phyloP scores from a whole-genome alignment of 306 rosid species.

The Prunus mira region DNA sequence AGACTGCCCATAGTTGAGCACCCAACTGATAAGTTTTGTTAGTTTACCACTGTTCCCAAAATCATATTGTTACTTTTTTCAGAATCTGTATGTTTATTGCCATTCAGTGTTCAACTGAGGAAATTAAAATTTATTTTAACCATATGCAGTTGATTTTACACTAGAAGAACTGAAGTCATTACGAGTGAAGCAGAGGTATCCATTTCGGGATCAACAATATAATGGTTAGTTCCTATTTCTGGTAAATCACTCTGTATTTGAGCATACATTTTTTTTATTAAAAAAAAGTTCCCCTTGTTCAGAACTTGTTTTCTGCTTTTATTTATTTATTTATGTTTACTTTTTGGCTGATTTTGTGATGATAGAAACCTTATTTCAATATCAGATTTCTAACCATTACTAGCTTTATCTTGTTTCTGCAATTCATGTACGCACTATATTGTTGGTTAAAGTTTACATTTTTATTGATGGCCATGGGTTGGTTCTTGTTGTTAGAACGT shows the following conservation, averaged over 20 bases:
- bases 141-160: conserved; percentile 80
- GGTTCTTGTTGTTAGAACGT: too few species aligned
- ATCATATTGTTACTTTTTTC: background rate
- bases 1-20: background rate
- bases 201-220: conserved; percentile 73
- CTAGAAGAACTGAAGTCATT: conserved; percentile 62
- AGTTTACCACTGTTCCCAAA: background rate
- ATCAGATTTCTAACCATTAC: too few species aligned
- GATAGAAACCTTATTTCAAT: too few species aligned
- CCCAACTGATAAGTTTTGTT: background rate
- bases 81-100: background rate
- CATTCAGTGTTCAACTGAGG: conserved; percentile 6
- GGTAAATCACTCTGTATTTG: background rate
- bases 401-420: too few species aligned
- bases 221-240: conserved; percentile 57
- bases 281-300: too few species aligned
- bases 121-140: conserved; percentile 7
- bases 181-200: conserved; percentile 69
- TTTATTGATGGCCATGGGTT: background rate
- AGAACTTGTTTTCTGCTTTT: too few species aligned
- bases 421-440: too few species aligned
- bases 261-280: too few species aligned
- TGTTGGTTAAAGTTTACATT: too few species aligned
- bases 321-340: too few species aligned
- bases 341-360: too few species aligned